Conservation (phyloP, 805 yeast genomes). For the Starmerella vitae region DNA sequence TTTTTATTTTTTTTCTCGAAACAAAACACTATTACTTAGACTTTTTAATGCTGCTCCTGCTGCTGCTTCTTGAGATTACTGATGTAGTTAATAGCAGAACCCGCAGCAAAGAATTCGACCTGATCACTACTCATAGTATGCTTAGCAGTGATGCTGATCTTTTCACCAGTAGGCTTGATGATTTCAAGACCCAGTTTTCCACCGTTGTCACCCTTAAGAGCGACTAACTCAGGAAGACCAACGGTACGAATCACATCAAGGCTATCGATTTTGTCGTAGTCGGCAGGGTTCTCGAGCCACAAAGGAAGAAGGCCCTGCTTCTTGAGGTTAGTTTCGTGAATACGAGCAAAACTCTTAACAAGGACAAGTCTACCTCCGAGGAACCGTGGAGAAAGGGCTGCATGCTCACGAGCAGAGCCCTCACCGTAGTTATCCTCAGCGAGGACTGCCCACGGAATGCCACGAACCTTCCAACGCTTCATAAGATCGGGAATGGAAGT, state of each 20-base stretch:
- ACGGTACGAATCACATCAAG: slow-evolving; percentile 70
- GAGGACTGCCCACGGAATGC: slow-evolving; percentile 82
- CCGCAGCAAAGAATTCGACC: slow-evolving; percentile 90
- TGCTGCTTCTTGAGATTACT: slow-evolving; percentile 34
- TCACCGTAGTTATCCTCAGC: slow-evolving; percentile 99
- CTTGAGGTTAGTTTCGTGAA: slow-evolving; percentile 94
- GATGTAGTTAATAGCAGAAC: slow-evolving; percentile 89
- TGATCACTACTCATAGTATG: slow-evolving; percentile 98
- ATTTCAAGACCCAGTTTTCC: slow-evolving; percentile 61
- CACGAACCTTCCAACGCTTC: slow-evolving; percentile 84
- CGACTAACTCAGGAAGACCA: slow-evolving; percentile 61
- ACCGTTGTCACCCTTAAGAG: slow-evolving; percentile 76
- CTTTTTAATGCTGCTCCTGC: neutral
- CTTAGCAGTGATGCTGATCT: slow-evolving; percentile 58
- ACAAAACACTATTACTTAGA: neutral
- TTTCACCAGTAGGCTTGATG: slow-evolving; percentile 56
- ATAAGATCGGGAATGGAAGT: slow-evolving; percentile 88
- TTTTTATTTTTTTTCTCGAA: slow-evolving; percentile 1
- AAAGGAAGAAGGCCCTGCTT: slow-evolving; percentile 96
- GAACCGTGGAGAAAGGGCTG: slow-evolving; percentile 90
- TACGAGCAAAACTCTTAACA: slow-evolving; percentile 93
- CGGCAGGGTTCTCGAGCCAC: slow-evolving; percentile 79
- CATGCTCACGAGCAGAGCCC: slow-evolving; percentile 98
- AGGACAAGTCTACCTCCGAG: slow-evolving; percentile 80
- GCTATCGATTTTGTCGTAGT: slow-evolving; percentile 65